Conservation (phyloP, 2,329 filamentous ascomycete species). For the Penicillium sp. region DNA sequence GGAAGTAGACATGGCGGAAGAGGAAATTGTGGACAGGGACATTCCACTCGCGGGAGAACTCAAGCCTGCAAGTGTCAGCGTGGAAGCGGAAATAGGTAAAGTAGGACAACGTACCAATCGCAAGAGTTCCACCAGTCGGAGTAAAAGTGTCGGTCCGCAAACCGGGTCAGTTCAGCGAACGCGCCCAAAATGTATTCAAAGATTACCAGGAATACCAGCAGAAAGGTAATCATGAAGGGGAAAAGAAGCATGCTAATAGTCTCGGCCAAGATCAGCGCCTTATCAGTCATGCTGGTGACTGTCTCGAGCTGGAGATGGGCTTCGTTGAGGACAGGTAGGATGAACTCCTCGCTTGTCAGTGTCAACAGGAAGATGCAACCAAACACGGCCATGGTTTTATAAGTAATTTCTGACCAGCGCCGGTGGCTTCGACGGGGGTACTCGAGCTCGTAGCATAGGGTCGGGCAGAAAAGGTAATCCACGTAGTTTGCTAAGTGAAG, state of each 20-base stretch:
- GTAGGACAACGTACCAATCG: conserved; percentile 42
- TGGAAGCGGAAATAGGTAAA: neutral
- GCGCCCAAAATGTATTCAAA: conserved; percentile 96
- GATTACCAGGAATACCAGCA: conserved; percentile 95
- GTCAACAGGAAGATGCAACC: conserved; percentile 95
- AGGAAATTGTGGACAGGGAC: conserved; percentile 97
- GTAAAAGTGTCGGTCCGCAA: conserved; percentile 94
- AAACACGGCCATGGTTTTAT: conserved; percentile 85
- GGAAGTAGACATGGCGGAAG: conserved; percentile 87
- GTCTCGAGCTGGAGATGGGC: conserved; percentile 57
- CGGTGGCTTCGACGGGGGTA: conserved; percentile 78
- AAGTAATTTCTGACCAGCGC: conserved; percentile 76
- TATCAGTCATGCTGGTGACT: conserved; percentile 58
- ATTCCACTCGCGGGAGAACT: conserved; percentile 96
- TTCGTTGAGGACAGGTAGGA: conserved; percentile 80
- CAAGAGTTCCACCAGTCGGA: conserved; percentile 66
- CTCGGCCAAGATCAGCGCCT: conserved; percentile 77
- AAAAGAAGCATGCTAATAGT: conserved; percentile 89
- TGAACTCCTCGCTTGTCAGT: conserved; percentile 89
- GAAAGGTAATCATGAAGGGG: conserved; percentile 93
- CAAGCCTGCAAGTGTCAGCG: conserved; percentile 58
- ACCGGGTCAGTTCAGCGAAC: conserved; percentile 89
- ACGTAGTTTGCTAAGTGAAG: conserved; percentile 77
- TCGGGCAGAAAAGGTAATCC: conserved; percentile 89
- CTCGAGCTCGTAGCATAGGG: conserved; percentile 94